Conservation (phyloP, 805 yeast species). For the Metschnikowia kofuensis region DNA sequence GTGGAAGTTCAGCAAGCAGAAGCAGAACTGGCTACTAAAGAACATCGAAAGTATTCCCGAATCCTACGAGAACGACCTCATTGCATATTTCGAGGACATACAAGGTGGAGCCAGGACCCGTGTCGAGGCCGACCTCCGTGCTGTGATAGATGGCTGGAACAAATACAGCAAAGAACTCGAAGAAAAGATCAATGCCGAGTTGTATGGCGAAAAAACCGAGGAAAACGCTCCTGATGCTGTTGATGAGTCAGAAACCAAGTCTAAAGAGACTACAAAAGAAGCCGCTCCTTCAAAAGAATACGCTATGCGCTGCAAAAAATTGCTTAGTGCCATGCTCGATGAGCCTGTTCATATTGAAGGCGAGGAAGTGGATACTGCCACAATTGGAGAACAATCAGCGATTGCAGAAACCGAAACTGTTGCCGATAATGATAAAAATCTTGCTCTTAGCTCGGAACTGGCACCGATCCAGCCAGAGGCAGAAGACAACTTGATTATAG, state of each 20-base stretch:
- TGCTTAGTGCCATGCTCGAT: conserved; percentile 34
- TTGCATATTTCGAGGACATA: conserved; percentile 53
- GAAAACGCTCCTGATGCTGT: conserved; percentile 13
- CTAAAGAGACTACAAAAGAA: conserved; percentile 12
- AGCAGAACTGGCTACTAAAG: conserved; percentile 80
- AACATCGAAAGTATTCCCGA: conserved; percentile 53
- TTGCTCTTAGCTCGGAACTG: too few relatives aligned
- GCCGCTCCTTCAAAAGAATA: conserved; percentile 30
- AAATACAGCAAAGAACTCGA: conserved; percentile 41
- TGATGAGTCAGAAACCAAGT: conserved; percentile 11
- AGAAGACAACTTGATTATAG: conserved; percentile 35
- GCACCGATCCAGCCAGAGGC: conserved; percentile 1
- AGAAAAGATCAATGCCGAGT: conserved; percentile 35
- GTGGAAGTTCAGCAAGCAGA: conserved; percentile 86
- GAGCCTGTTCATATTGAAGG: conserved; percentile 35
- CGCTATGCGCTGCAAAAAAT: conserved; percentile 39
- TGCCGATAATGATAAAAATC: background rate
- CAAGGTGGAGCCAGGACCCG: conserved; percentile 71
- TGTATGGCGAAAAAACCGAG: conserved; percentile 27
- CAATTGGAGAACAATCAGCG: background rate
- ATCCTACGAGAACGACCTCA: conserved; percentile 49
- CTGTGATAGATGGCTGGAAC: conserved; percentile 57
- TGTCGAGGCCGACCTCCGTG: conserved; percentile 46
- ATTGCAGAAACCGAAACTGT: background rate
- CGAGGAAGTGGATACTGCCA: conserved; percentile 8